Evolutionary conservation across 2,329 filamentous ascomycete species (phyloP), one percentile per base, ranked within the genome.

Genomic region (Colletotrichum zoysiae): DNA sequence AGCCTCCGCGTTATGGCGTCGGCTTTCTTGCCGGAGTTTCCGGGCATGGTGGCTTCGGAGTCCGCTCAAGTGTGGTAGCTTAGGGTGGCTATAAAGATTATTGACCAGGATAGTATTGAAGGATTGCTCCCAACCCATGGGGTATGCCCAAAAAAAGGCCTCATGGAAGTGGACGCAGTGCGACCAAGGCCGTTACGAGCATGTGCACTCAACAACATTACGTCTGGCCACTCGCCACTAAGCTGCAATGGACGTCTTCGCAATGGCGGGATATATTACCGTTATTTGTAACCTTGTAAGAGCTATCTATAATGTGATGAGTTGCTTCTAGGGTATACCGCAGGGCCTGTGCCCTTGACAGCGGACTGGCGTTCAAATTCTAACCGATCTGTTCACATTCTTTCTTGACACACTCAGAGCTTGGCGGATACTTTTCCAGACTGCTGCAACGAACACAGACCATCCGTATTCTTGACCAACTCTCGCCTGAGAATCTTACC

Each of bases 401-500:
- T 20, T 30, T 20, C 18, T 35, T 20, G 23, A 23, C n/a, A 12
- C 5, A 16, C 55, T 71, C 59, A 74, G 23, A 74, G 53, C 33
- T 64, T 74, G 1, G 71, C 53, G 16, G 48, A 12, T 7, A 57
- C 58, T 33, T 23, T 51, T 20, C 7, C 48, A 0, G 23, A 16
- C 12, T 64, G 71, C 11, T 77, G 76, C 46, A 79, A 59, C 0
- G 79, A 81, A 65, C 78, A 81, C 4, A 78, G 23, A 0, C 80
- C 79, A 18, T 76, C 69, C 35, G 75, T 79, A 78, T 80, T 80
- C 33, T 74, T 67, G 2, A 74, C 75, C 74, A 81, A 75, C 48
- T 80, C 74, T 60, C 79, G 79, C 40, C 79, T 76, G 33, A 82
- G 58, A 42, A 83, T 82, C 75, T 82, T 82, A 3, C 81, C 81